A percentile compares a stretch with the other conserved stretches of the same genome.
Evolutionary conservation across 371 early-diverging fungal genomes (phyloP).

Genomic region (Conidiobolus incongruus): DNA sequence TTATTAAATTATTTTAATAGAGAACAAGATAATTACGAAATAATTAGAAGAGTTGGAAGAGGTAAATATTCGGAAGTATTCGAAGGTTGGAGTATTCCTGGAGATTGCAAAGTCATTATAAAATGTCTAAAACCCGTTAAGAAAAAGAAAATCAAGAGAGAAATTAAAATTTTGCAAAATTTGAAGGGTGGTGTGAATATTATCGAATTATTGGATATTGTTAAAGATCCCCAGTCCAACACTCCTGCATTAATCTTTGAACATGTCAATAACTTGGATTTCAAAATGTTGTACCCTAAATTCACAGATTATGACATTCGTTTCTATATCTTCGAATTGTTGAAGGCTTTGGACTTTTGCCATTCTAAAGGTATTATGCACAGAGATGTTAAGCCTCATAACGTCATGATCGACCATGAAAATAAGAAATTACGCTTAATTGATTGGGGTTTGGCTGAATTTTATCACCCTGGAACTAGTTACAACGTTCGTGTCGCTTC

Average conservation of each 20-base stretch:
- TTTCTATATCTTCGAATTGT: slow-evolving; percentile 88
- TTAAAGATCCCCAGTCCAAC: slow-evolving; percentile 86
- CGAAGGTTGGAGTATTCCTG: slow-evolving; percentile 76
- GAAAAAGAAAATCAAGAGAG: slow-evolving; percentile 98
- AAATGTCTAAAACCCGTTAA: slow-evolving; percentile 98
- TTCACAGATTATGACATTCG: slow-evolving; percentile 89
- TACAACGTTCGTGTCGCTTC: slow-evolving; percentile 99
- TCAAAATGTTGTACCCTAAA: slow-evolving; percentile 39
- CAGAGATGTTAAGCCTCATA: slow-evolving; percentile 99
- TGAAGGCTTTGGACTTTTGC: slow-evolving; percentile 93
- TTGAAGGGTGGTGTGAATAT: slow-evolving; percentile 87
- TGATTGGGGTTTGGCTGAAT: slow-evolving; percentile 99
- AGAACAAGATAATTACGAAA: slow-evolving; percentile 88
- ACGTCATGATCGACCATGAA: slow-evolving; percentile 98
- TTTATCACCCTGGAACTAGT: slow-evolving; percentile 92
- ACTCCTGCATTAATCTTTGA: slow-evolving; percentile 95
- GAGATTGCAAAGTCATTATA: slow-evolving; percentile 75
- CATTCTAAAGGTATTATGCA: too few species aligned
- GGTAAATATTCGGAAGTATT: slow-evolving; percentile 99
- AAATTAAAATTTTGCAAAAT: slow-evolving; percentile 95
- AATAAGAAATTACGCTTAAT: slow-evolving; percentile 85
- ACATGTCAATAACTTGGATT: slow-evolving; percentile 71
- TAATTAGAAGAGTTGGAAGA: slow-evolving; percentile 88
- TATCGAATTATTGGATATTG: slow-evolving; percentile 83
- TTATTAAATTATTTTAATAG: slow-evolving; percentile 15